These are phyloP conservation scores for Russula griseocarnosa DNA, from an alignment of 768 basidiomycete genomes.

Conservation along the genomic window DNA sequence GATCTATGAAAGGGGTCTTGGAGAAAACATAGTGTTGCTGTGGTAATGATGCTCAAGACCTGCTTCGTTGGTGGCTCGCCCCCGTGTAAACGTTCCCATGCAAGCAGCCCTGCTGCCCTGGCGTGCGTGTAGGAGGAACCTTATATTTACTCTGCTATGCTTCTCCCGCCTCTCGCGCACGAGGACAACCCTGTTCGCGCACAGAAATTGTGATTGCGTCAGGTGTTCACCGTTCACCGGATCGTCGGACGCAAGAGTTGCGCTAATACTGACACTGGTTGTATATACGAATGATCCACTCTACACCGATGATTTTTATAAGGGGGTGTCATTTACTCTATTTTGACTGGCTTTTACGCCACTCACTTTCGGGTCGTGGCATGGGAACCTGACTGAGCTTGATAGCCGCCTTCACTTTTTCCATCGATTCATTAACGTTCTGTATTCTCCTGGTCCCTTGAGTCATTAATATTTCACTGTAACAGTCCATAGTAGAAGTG, in stretches of 20 bases:
- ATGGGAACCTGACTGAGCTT: constrained; percentile 15
- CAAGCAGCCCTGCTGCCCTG: background rate
- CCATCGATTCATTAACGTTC: background rate
- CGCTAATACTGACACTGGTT: background rate
- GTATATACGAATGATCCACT: background rate
- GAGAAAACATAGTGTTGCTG: background rate
- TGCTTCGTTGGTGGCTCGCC: background rate
- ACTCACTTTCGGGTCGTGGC: constrained; percentile 1
- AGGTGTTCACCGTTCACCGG: background rate
- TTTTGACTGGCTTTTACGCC: constrained; percentile 4
- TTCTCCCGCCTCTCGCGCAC: background rate
- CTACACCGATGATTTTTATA: background rate
- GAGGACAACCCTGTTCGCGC: background rate
- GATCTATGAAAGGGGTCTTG: background rate
- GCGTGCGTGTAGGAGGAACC: background rate
- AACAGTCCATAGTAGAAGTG: background rate
- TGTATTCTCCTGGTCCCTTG: constrained; percentile 15
- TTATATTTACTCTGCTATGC: background rate
- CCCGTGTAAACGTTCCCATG: background rate
- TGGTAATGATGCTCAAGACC: background rate
- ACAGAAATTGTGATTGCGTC: background rate
- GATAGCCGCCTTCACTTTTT: constrained; percentile 10
- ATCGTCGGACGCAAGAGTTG: background rate
- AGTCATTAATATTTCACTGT: background rate
- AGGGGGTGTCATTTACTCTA: background rate